A percentile compares a stretch with the other conserved stretches of the same genome.
phyloP scores from a whole-genome alignment of 2,329 filamentous ascomycete species.

The Sclerotinia sclerotiorum region DNA sequence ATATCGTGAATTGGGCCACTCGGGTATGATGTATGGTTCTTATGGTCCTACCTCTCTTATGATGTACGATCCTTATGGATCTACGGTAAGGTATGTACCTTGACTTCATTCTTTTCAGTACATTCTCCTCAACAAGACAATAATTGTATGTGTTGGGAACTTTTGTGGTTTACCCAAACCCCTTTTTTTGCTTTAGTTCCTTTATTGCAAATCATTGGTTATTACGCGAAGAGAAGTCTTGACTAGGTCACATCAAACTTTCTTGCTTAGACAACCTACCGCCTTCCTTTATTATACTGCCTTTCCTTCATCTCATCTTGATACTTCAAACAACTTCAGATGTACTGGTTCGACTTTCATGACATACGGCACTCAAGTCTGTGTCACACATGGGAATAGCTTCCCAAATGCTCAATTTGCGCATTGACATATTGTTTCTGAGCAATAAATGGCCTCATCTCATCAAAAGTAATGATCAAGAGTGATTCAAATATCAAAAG shows the following conservation, averaged over 20 bases:
- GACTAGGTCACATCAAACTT: background rate
- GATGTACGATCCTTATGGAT: background rate
- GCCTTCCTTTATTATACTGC: conserved; percentile 5
- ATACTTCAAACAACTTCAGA: background rate
- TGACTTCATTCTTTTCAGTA: background rate
- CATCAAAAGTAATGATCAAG: background rate
- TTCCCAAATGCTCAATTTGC: background rate
- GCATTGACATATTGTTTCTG: background rate
- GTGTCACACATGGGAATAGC: background rate
- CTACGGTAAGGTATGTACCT: background rate
- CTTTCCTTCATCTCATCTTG: background rate
- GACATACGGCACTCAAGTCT: background rate
- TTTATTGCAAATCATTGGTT: background rate
- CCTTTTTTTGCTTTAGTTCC: conserved; percentile 9
- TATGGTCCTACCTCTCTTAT: no score
- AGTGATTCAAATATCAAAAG: background rate
- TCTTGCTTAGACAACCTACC: background rate
- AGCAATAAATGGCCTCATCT: background rate
- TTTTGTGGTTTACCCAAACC: background rate
- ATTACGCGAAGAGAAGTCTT: background rate
- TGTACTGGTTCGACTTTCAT: conserved; percentile 1
- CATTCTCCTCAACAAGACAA: background rate
- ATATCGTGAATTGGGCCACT: no score
- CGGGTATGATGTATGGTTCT: no score
- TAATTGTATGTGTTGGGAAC: background rate